These are phyloP conservation scores for Castanopsis chinensis DNA, from an alignment of 306 rosid genomes.

Conservation along the genomic window DNA sequence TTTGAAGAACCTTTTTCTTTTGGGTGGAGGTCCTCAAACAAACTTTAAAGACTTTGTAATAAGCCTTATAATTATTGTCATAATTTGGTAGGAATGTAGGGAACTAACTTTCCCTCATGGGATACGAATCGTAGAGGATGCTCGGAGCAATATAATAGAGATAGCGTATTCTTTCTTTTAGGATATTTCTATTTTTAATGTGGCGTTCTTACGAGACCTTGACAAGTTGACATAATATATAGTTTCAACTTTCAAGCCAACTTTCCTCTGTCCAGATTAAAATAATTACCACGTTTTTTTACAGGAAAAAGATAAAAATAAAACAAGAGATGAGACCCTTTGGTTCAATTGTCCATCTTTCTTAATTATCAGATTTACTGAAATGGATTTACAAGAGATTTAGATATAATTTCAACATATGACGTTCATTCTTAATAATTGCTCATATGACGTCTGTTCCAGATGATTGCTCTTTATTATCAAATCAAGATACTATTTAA, in stretches of 20 bases:
- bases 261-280: slow-evolving; percentile 6
- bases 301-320: too few species aligned
- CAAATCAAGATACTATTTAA: too few species aligned
- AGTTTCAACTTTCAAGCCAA: background rate
- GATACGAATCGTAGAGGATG: background rate
- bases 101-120: background rate
- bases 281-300: slow-evolving; percentile 15
- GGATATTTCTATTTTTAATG: background rate
- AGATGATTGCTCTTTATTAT: too few species aligned
- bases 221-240: background rate
- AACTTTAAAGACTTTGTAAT: background rate
- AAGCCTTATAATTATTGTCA: background rate
- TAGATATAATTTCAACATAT: background rate
- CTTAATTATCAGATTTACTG: background rate
- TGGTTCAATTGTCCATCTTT: background rate
- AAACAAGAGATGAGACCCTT: background rate
- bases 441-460: accelerated
- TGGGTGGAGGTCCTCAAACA: background rate
- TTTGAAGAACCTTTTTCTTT: background rate
- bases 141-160: background rate
- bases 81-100: background rate
- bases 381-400: background rate
- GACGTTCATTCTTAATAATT: too few species aligned
- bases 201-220: background rate
- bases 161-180: background rate